Evolutionary conservation across 306 rosid genomes (phyloP).

Genomic region (Trichosanthes truncata): DNA sequence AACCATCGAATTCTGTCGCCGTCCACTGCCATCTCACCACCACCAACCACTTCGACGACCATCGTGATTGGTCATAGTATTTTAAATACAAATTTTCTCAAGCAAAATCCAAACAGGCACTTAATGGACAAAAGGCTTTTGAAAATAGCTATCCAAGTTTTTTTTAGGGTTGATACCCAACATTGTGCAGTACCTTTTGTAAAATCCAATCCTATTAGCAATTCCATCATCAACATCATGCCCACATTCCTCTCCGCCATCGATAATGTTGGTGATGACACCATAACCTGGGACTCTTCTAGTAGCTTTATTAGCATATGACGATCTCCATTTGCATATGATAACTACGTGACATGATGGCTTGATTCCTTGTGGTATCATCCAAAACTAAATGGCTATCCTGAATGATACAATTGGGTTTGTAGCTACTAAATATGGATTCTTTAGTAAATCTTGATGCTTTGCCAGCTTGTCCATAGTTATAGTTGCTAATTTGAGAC

Average conservation of each 20-base stretch:
- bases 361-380: conserved; percentile 46
- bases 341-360: conserved; percentile 63
- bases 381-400: conserved; percentile 70
- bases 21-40: too few species aligned
- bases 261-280: conserved; percentile 19
- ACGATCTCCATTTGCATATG: conserved; percentile 32
- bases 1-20: too few species aligned
- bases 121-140: conserved; percentile 13
- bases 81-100: too few species aligned
- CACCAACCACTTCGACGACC: too few species aligned
- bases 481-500: conserved; percentile 34
- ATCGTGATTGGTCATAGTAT: too few species aligned
- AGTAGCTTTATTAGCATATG: conserved; percentile 20
- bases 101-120: too few species aligned
- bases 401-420: conserved; percentile 40
- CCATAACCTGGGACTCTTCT: conserved; percentile 14
- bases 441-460: conserved; percentile 30
- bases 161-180: conserved; percentile 13
- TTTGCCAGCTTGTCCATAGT: conserved; percentile 40
- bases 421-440: conserved; percentile 46
- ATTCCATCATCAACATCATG: conserved; percentile 6
- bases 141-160: conserved; percentile 25
- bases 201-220: conserved; percentile 25
- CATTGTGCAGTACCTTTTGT: conserved; percentile 27
- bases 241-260: conserved; percentile 31